phyloP scores from a whole-genome alignment of 2,329 filamentous ascomycete genomes.

The Ambrosiella xylebori region DNA sequence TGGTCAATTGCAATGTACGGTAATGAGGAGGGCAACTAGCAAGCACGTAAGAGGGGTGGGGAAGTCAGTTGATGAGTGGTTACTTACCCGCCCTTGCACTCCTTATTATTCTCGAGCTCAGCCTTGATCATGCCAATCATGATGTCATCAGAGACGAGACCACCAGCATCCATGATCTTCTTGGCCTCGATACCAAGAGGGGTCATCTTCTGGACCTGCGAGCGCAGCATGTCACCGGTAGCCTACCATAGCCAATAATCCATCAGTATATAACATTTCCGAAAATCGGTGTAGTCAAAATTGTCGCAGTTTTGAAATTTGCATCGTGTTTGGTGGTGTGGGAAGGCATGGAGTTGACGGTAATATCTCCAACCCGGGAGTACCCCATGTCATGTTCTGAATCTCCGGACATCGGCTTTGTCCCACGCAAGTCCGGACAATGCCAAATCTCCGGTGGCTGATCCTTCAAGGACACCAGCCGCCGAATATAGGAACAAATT shows the following conservation, averaged over 20 bases:
- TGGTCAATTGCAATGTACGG: neutral
- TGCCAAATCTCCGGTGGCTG: too few relatives aligned
- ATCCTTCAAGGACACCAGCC: too few relatives aligned
- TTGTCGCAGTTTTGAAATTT: neutral
- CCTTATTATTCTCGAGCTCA: slow-evolving; percentile 81
- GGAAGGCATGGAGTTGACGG: too few relatives aligned
- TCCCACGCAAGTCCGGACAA: too few relatives aligned
- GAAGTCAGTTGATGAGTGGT: neutral
- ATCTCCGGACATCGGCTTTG: too few relatives aligned
- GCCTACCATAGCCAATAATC: slow-evolving; percentile 37
- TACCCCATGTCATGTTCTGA: too few relatives aligned
- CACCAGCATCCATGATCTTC: slow-evolving; percentile 99
- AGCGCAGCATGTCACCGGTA: slow-evolving; percentile 97
- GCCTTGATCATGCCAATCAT: slow-evolving; percentile 99
- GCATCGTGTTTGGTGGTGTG: too few relatives aligned
- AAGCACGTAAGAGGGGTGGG: too few relatives aligned
- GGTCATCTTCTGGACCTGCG: slow-evolving; percentile 96
- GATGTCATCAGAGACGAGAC: slow-evolving; percentile 95
- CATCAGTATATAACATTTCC: slow-evolving; percentile 1
- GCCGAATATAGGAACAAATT: too few relatives aligned
- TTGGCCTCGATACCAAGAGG: slow-evolving; percentile 86
- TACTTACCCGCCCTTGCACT: slow-evolving; percentile 91
- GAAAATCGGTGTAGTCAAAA: neutral
- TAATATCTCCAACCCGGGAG: too few relatives aligned
- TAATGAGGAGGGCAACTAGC: neutral